phyloP scores from a whole-genome alignment of 805 yeast genomes.

The Suhomyces sp. region DNA sequence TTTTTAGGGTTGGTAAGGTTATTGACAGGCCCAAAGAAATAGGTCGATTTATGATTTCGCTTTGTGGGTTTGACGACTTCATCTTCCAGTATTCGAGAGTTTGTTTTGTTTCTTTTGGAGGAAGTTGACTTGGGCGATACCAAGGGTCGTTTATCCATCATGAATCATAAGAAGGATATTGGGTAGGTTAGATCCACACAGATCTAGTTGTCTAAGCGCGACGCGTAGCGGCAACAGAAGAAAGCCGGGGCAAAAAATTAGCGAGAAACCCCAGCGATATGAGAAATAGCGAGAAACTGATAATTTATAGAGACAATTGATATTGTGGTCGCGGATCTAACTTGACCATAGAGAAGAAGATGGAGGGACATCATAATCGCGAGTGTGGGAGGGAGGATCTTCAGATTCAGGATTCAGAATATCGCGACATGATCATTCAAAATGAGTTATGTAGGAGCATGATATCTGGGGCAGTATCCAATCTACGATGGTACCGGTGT shows the following conservation, averaged over 20 bases:
- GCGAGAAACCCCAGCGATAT: not conserved
- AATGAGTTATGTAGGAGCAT: too few relatives aligned
- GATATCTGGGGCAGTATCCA: too few relatives aligned
- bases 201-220: not conserved
- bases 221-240: not conserved
- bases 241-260: not conserved
- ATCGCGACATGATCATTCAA: too few relatives aligned
- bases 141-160: not conserved
- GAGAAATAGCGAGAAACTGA: not conserved
- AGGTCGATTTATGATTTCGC: conserved; percentile 25
- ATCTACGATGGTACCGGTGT: too few relatives aligned
- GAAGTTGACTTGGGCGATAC: not conserved
- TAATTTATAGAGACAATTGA: not conserved
- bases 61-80: conserved; percentile 10
- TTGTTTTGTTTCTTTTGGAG: conserved; percentile 1
- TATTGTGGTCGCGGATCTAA: too few relatives aligned
- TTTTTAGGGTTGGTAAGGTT: conserved; percentile 14
- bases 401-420: too few relatives aligned
- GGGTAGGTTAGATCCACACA: not conserved
- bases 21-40: conserved; percentile 35
- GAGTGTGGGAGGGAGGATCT: too few relatives aligned
- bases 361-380: too few relatives aligned
- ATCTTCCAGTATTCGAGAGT: not conserved
- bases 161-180: not conserved
- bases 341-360: too few relatives aligned